Evolutionary conservation across 176 grass and related monocot species (phyloP), one percentile per base, ranked within the genome.

Genomic region (Avena eriantha): DNA sequence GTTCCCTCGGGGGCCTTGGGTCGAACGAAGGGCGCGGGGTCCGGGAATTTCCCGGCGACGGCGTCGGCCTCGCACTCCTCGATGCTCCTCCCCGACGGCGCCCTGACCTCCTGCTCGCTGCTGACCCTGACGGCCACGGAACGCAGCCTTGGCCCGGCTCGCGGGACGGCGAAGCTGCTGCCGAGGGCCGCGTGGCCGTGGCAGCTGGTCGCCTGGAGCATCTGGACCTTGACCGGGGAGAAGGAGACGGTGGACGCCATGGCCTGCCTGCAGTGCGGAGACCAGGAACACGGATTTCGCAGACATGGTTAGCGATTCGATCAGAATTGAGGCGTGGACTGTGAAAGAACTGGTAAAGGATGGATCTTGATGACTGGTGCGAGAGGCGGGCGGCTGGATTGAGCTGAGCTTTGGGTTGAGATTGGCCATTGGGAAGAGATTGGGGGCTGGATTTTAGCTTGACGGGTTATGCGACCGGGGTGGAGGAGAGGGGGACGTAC

Each of bases 21-120:
- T 56, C 82, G 91, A 11, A 86, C 69, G 31, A 91, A 74, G 3
- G 74, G 86, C 2, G 90, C 92, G 17, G 94, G 88, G 59, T 85
- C 87, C 9, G 94, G 83, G 80, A 98, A 94, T 17, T 39, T 94
- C 31, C 94, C 94, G 15, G 97, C 92, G 21, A 94, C 97, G 70
- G 97, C 97, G 21, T 91, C 94, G 16, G 94, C 94, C 86, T 98
- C 97, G 23, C 94, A 98, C 84, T 98, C 97, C 89, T 98, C 93
- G n/a, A 96, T 93, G 57, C 76, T 96, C 88, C 88, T 86, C 41
- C 92, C 87, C 9, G 92, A 93, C 45, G 82, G 93, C 31, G 79
- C 88, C 87, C 90, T 96, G 66, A 96, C 79, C 78, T 91, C 92
- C 80, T 90, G 82, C 73, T 94, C 92, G 64, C 72, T 96, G 87